Percentiles rank a stretch among this genome's conserved stretches.
phyloP scores from a whole-genome alignment of 495 filamentous ascomycete species.

The Tuber borchii region DNA sequence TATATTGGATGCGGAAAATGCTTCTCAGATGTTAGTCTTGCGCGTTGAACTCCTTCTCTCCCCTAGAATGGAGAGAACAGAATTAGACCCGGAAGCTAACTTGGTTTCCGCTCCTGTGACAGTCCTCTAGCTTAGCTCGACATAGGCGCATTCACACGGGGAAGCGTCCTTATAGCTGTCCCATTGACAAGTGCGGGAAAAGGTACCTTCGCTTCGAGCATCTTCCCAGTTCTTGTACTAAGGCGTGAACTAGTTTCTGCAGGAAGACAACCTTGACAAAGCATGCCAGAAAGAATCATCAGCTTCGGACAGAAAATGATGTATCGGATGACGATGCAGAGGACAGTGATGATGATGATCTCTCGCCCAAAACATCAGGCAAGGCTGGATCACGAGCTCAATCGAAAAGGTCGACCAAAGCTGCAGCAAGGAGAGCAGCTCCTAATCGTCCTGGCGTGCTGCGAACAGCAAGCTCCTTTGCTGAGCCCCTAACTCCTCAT shows the following conservation, averaged over 20 bases:
- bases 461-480: slow-evolving; percentile 29
- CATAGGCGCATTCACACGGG: slow-evolving; percentile 84
- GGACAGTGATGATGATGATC: slow-evolving; percentile 53
- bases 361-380: slow-evolving; percentile 47
- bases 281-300: slow-evolving; percentile 66
- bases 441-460: slow-evolving; percentile 27
- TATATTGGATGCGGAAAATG: slow-evolving; percentile 72
- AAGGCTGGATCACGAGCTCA: slow-evolving; percentile 41
- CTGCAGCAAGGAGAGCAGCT: slow-evolving; percentile 20
- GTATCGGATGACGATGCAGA: slow-evolving; percentile 51
- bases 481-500: slow-evolving; percentile 40
- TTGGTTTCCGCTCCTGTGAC: slow-evolving; percentile 9
- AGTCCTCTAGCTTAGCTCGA: slow-evolving; percentile 83
- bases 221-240: slow-evolving; percentile 36
- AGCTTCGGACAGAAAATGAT: slow-evolving; percentile 50
- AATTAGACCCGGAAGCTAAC: slow-evolving; percentile 42
- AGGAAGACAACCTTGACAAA: slow-evolving; percentile 84
- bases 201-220: slow-evolving; percentile 51
- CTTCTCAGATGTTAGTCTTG: slow-evolving; percentile 71
- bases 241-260: slow-evolving; percentile 59
- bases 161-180: slow-evolving; percentile 76
- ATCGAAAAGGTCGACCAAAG: slow-evolving; percentile 28
- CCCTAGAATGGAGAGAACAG: background rate
- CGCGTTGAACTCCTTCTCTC: slow-evolving; percentile 13
- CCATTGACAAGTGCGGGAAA: slow-evolving; percentile 68